Conservation (phyloP, 2,329 filamentous ascomycete species). For the Beauveria scarabaeidicola region DNA sequence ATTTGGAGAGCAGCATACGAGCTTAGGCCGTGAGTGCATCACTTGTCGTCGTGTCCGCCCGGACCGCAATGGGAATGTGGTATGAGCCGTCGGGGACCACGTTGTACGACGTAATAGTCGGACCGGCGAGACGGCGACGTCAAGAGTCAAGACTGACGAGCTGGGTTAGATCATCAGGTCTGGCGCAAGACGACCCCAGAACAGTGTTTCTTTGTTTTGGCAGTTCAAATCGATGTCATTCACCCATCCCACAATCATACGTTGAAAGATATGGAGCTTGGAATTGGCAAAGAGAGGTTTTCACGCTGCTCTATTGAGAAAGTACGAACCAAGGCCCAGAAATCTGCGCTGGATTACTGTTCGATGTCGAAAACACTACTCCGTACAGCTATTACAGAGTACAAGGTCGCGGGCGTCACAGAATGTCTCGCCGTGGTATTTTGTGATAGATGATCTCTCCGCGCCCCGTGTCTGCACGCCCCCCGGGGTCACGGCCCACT, state of each 20-base stretch:
- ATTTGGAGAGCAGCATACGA: not conserved
- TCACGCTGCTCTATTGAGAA: not conserved
- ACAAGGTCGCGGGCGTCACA: not conserved
- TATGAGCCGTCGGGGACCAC: not conserved
- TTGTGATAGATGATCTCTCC: conserved; percentile 24
- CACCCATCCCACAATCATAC: not conserved
- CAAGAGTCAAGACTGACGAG: not conserved
- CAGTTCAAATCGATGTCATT: not conserved
- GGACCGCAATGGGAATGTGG: not conserved
- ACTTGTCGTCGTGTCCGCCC: not conserved
- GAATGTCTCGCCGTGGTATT: conserved; percentile 15
- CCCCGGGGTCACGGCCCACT: not conserved
- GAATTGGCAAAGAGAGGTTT: not conserved
- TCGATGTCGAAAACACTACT: not conserved
- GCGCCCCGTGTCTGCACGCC: not conserved
- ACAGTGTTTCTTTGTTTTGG: not conserved
- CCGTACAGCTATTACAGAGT: not conserved
- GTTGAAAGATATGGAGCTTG: not conserved
- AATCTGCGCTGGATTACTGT: not conserved
- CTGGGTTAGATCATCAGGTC: not conserved
- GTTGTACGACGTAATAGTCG: not conserved
- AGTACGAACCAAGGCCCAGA: not conserved
- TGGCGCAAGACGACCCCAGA: not conserved
- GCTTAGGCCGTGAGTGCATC: no score
- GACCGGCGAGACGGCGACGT: not conserved